Evolutionary conservation across 192 early-diverging fungal genomes (phyloP), one percentile per base, ranked within the genome.

Genomic region (Coemansia sp.): DNA sequence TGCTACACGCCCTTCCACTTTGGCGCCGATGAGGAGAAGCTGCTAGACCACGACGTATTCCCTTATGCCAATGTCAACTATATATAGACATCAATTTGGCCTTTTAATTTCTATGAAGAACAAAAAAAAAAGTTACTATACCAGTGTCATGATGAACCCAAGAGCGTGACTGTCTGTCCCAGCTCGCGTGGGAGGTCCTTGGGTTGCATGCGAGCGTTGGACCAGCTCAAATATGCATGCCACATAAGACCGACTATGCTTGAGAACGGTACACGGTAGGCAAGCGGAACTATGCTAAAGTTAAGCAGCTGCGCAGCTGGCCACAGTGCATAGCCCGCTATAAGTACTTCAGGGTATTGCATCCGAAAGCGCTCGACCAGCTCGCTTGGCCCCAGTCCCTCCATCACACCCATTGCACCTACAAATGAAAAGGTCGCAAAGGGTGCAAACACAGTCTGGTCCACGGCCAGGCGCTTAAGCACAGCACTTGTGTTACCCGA

Each of bases 1-100:
- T 93, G 91, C 80, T 93, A 89, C 69, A 76, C 83, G 59, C 81
- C 69, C 16, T 93, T 91, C 81, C 90, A 93, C 67, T 90, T 87
- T 73, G 85, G 88, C 45, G 64, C 48, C 14, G 63, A 89, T 21
- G 85, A 83, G 11, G 82, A 86, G 14, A 80, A 83, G 50, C 70
- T 88, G 13, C 81, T 84, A 41, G 88, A 88, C 63, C 79, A 85
- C 56, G 75, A 82, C 37, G 75, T 66, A 24, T 85, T 79, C 69
- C 84, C 84, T 4, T 85, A 85, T 31, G 81, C 81, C 10, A 79
- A 79, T 17, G 77, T 76, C 61, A 84, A 79, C 46, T 64, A 79
- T 3, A 64, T 82, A 72, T 82, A 67, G 62, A 9, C 3, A 17
- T 40, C 21, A 10, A 2, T 14, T 60, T 36, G 1, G 11, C 16